phyloP scores from a whole-genome alignment of 192 early-diverging fungal species.

The Gonapodya prolifera region DNA sequence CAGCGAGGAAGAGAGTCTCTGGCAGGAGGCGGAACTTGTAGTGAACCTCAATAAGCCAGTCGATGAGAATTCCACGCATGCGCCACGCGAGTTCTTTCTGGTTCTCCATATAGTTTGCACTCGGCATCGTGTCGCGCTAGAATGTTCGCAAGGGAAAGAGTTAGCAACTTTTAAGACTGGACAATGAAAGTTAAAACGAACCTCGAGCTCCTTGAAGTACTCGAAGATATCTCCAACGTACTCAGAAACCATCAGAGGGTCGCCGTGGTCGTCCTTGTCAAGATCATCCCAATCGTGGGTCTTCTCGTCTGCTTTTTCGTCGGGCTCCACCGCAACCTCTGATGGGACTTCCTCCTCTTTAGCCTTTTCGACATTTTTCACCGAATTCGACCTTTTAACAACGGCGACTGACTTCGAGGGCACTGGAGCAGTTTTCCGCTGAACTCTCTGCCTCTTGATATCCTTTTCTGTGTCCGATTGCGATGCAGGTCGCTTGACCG shows the following conservation, averaged over 20 bases:
- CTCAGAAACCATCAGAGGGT: conserved; percentile 88
- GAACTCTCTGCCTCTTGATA: not conserved
- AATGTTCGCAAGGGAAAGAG: conserved; percentile 2
- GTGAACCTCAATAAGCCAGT: conserved; percentile 94
- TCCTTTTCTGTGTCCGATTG: not conserved
- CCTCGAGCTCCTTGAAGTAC: conserved; percentile 67
- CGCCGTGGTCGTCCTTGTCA: conserved; percentile 61
- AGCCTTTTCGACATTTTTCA: not conserved
- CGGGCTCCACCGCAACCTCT: too few species aligned
- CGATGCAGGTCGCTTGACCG: not conserved
- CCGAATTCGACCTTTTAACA: not conserved
- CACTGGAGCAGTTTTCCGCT: too few species aligned
- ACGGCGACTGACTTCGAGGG: not conserved
- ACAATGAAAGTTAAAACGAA: too few species aligned
- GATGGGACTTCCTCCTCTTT: not conserved
- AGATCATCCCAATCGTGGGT: conserved; percentile 53
- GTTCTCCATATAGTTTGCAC: conserved; percentile 64
- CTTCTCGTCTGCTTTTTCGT: not conserved
- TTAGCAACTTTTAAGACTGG: too few species aligned
- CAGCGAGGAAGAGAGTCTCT: conserved; percentile 84
- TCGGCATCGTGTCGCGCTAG: conserved; percentile 54
- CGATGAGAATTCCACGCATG: conserved; percentile 85
- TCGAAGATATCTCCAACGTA: conserved; percentile 89
- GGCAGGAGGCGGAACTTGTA: conserved; percentile 78
- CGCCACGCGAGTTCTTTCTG: conserved; percentile 83